Evolutionary conservation across 768 basidiomycete genomes (phyloP), one percentile per base, ranked within the genome.

Genomic region (Guyanaporus albipodus): DNA sequence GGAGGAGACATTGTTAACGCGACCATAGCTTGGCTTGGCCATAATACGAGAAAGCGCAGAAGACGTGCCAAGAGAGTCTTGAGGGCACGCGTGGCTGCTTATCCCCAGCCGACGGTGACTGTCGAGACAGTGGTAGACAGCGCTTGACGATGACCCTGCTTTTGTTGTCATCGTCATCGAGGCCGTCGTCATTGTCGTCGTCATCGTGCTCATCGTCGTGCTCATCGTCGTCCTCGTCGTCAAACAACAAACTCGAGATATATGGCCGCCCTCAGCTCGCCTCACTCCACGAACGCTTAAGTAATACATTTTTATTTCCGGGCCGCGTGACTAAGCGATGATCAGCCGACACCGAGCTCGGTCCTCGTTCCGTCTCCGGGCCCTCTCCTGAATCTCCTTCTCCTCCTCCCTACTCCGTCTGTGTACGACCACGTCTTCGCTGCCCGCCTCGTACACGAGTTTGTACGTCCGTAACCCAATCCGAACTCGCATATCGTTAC

Each of bases 401-500:
- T 59, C 61, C 44, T 67, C 73, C 40, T 67, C 72, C 34, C 26
- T 42, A 23, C 62, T 48, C 45, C 71, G 60, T 40, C 49, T 17
- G 31, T 76, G 75, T 67, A 69, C 69, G 19, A 80, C 37, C 26
- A 64, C 56, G 35, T 87, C 85, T 62, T 87, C 86, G n/a, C 72
- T 67, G 31, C 80, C 83, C 2, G 63, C 71, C 59, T 83, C 85
- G 59, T 85, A 87, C 63, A 83, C 66, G 23, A 91, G 57, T 64
- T 80, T 85, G 73, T 88, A 90, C 50, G 73, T 73, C 33, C 79
- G 75, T 47, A 72, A 55, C 39, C 73, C 70, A 24, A 91, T 74
- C 45, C 80, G 78, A 46, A 89, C 74, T 33, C 66, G 59, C 55
- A 57, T 53, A 2, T 44, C 58, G 7, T 54, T 60, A 42, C 58